Conservation (phyloP, 805 yeast genomes). For the Barnettozyma californica region DNA sequence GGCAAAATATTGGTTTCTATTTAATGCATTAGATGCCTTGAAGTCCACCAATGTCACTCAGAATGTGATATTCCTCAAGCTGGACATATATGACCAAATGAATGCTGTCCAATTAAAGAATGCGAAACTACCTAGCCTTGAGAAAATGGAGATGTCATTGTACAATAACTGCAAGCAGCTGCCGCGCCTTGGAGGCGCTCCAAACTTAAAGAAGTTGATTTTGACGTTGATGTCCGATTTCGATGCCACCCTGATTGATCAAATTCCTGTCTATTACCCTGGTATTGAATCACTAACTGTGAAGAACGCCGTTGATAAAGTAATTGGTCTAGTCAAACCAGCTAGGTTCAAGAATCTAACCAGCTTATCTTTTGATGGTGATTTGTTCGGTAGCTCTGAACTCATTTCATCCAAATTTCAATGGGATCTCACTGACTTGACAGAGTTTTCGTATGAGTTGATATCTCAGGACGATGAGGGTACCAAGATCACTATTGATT, state of each 20-base stretch:
- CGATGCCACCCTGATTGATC: not conserved
- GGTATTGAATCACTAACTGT: not conserved
- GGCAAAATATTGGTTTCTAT: not conserved
- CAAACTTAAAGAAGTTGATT: not conserved
- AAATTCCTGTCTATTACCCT: not conserved
- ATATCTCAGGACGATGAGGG: not conserved
- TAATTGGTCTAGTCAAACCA: not conserved
- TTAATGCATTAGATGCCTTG: not conserved
- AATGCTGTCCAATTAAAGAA: not conserved
- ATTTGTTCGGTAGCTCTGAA: not conserved
- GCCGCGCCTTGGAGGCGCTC: not conserved
- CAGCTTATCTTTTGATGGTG: not conserved
- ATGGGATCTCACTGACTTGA: not conserved
- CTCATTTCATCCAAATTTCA: not conserved
- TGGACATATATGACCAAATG: not conserved
- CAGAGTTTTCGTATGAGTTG: not conserved
- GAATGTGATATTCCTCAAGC: not conserved
- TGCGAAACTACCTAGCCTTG: not conserved
- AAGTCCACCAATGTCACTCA: not conserved
- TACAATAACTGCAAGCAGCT: not conserved
- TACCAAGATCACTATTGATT: not conserved
- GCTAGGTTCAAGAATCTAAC: not conserved
- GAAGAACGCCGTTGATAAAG: not conserved
- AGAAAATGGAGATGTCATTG: not conserved
- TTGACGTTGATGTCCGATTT: not conserved